phyloP scores from a whole-genome alignment of 2,329 filamentous ascomycete species.

The Verticillium longisporum region DNA sequence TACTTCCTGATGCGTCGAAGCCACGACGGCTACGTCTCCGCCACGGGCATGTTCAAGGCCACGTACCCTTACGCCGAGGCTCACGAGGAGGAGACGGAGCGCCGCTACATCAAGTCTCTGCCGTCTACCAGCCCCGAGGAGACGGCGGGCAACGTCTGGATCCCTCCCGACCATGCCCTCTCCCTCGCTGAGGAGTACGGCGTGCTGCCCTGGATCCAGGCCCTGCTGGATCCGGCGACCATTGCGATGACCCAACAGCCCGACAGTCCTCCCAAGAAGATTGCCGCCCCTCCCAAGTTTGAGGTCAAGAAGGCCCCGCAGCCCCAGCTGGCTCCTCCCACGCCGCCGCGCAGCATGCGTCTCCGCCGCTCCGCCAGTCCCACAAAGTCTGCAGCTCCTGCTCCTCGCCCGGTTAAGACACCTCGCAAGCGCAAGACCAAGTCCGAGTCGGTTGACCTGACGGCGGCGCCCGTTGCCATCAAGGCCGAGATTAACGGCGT shows the following conservation, averaged over 20 bases:
- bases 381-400: slow-evolving; percentile 33
- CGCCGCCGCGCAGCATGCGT: slow-evolving; percentile 40
- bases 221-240: slow-evolving; percentile 82
- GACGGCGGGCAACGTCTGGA: slow-evolving; percentile 95
- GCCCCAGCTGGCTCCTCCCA: slow-evolving; percentile 40
- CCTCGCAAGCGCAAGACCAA: slow-evolving; percentile 48
- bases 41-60: slow-evolving; percentile 89
- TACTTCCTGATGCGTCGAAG: slow-evolving; percentile 96
- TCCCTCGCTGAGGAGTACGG: slow-evolving; percentile 79
- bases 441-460: slow-evolving; percentile 30
- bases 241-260: slow-evolving; percentile 54
- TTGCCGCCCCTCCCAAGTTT: slow-evolving; percentile 76
- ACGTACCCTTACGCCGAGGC: slow-evolving; percentile 73
- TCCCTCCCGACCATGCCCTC: slow-evolving; percentile 75
- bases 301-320: slow-evolving; percentile 41
- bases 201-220: slow-evolving; percentile 80
- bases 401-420: slow-evolving; percentile 22
- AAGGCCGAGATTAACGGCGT: slow-evolving; percentile 21
- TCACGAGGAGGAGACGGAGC: slow-evolving; percentile 68
- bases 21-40: slow-evolving; percentile 76
- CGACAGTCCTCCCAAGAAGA: slow-evolving; percentile 66
- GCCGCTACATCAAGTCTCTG: slow-evolving; percentile 78
- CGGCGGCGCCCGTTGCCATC: slow-evolving; percentile 13
- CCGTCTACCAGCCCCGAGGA: slow-evolving; percentile 80
- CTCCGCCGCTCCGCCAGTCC: slow-evolving; percentile 52